phyloP scores from a whole-genome alignment of 108 stramenopile species.

The Skeletonema marinoi region DNA sequence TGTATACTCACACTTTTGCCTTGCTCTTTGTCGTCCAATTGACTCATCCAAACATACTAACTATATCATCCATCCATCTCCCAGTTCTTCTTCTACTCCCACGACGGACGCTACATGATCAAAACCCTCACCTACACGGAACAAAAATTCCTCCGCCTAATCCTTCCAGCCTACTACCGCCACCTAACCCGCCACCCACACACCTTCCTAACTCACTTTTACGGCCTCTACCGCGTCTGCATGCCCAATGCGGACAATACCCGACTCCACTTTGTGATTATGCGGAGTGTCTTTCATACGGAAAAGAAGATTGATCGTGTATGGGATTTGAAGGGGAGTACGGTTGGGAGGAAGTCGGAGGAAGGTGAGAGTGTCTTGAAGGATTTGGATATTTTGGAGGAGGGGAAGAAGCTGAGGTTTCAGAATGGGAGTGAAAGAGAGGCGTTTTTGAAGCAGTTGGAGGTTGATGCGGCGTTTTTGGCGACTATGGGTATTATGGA shows the following conservation, averaged over 20 bases:
- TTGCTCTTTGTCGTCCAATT: neutral
- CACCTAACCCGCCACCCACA: slow-evolving; percentile 71
- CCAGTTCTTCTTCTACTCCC: slow-evolving; percentile 91
- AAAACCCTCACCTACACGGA: slow-evolving; percentile 85
- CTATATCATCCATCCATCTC: neutral
- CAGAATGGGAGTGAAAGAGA: slow-evolving; percentile 42
- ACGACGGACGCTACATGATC: slow-evolving; percentile 90
- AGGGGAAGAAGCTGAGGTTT: slow-evolving; percentile 49
- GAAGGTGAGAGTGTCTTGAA: slow-evolving; percentile 53
- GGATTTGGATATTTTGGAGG: slow-evolving; percentile 59
- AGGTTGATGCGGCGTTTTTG: slow-evolving; percentile 66
- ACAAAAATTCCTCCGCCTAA: slow-evolving; percentile 82
- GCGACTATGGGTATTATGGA: slow-evolving; percentile 80
- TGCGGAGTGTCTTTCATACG: slow-evolving; percentile 70
- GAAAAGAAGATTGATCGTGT: slow-evolving; percentile 60
- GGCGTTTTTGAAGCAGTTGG: slow-evolving; percentile 53
- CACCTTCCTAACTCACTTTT: slow-evolving; percentile 81
- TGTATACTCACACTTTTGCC: neutral
- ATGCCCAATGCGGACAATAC: slow-evolving; percentile 58
- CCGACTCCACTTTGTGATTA: slow-evolving; percentile 69
- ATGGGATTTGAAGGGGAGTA: slow-evolving; percentile 81
- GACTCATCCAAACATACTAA: no score
- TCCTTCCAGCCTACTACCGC: slow-evolving; percentile 86
- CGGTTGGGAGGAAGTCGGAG: slow-evolving; percentile 45
- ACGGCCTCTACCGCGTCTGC: slow-evolving; percentile 89